These are phyloP conservation scores for Colletotrichum gigasporum DNA, from an alignment of 2,329 filamentous ascomycete genomes.

Conservation along the genomic window DNA sequence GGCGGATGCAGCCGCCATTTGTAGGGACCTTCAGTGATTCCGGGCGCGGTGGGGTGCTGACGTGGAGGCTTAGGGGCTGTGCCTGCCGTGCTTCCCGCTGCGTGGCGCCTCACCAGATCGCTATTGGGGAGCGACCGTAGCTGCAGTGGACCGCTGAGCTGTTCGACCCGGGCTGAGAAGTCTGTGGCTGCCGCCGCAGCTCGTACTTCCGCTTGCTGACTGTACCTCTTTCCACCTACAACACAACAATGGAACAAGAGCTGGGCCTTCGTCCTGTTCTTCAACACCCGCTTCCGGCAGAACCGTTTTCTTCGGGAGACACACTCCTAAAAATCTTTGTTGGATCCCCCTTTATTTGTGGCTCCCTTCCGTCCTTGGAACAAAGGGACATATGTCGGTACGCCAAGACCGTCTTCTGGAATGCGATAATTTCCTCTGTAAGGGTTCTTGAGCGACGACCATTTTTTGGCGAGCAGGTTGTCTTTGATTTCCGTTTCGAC, in stretches of 20 bases:
- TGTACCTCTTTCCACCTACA: neutral
- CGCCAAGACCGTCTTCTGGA: neutral
- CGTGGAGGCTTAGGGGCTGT: conserved; percentile 19
- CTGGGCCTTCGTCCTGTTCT: no score
- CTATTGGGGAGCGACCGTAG: conserved; percentile 15
- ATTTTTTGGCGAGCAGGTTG: no score
- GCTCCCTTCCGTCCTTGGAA: neutral
- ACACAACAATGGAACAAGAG: no score
- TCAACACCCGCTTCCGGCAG: neutral
- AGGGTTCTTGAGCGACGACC: no score
- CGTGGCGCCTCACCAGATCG: conserved; percentile 11
- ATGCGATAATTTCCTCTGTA: neutral
- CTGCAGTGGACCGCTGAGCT: conserved; percentile 20
- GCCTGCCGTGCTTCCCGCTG: conserved; percentile 20
- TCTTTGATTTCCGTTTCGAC: neutral
- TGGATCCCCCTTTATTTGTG: neutral
- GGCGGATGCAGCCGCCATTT: conserved; percentile 6
- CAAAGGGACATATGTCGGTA: neutral
- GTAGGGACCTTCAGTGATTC: neutral
- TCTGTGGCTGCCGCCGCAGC: neutral
- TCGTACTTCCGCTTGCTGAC: neutral
- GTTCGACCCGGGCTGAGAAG: neutral
- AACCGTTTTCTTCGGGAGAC: neutral
- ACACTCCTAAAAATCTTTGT: neutral
- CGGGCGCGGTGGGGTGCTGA: conserved; percentile 14